Evolutionary conservation across 164 flowering plant species (phyloP), one percentile per base, ranked within the genome.

Genomic region (Tinospora cordifolia): DNA sequence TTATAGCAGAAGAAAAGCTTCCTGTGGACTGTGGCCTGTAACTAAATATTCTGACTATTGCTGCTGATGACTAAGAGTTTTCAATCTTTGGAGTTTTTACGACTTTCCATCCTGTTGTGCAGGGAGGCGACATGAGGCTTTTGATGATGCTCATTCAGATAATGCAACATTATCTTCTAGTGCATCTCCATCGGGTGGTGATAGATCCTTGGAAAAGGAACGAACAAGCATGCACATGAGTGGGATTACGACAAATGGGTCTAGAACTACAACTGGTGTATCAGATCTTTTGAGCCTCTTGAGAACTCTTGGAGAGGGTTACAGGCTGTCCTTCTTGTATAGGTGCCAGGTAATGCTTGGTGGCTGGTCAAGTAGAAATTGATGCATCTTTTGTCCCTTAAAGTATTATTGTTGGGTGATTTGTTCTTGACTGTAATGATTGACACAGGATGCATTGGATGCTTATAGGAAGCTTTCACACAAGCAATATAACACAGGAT

Each of bases 401-500:
- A 62, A 63, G 22, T 69, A 69, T 41, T 19, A 6, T 65, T 54
- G 46, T 72, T 71, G 40, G 59, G 67, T 2, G 19, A 67, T 62
- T 66, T 75, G 6, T 39, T 34, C 65, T 54, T 54, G 21, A 54
- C 21, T 54, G 41, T 62, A 57, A 24, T 60, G 40, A 5, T 65
- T 66, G 46, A 70, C 68, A 41, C 85, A 95, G 99, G 99, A 92
- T 73, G 98, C 99, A 59, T 73, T 95, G 83, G 90, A 91, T 75
- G 80, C 75, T 67, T 95, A 85, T 75, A 69, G 74, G 62, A 87
- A 86, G 80, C 93, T 95, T 67, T 89, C 99, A 40, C 83, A 80
- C 63, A 88, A 84, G 76, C 99, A 95, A 54, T 92, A 88, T 71
- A 88, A 87, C 69, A 90, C 99, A n/a, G 92, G 94, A 71, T 95